Evolutionary conservation across 2,329 filamentous ascomycete genomes (phyloP), one percentile per base, ranked within the genome.

Genomic region (Dactylella cylindrospora): DNA sequence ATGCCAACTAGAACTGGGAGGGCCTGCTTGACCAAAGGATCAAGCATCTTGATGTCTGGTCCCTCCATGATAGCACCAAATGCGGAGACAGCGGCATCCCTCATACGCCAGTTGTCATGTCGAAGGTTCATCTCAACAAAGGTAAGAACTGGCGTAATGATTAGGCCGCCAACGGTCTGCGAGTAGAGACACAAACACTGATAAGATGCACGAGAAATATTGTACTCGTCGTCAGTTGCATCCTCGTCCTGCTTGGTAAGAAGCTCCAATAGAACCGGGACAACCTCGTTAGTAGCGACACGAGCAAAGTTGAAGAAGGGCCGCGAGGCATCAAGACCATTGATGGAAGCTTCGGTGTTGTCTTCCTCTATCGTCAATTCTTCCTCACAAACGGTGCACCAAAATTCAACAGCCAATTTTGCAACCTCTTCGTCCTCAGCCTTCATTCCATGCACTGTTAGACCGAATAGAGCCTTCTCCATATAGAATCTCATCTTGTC

Each of bases 401-500:
- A 98, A 77, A 98, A 98, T 73, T 98, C 93, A 67, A 98, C 90
- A 29, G 93, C 93, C 53, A 98, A 80, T 80, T 98, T 98, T 65
- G 93, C 88, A 49, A 98, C 93, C 72, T 98, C 93, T 74, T 98
- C 93, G 69, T 98, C 93, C 5, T 90, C 85, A 70, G 84, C 94
- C 82, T 95, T 96, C 93, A 98, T 98, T 68, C 93, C 93, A 73
- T 95, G 84, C 66, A 98, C 95, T 31, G 93, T 98, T 32, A 98
- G 80, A 57, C 93, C 93, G 70, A 98, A 98, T 35, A 98, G 81
- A 28, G 93, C 93, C 82, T 97, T 97, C 80, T 98, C 93, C 93
- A 98, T 98, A 78, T 98, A 98, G 76, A 96, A 98, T 70, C 90
- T 86, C 93, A 98, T 98, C 78, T 96, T 94, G 71, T 98, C 93